Evolutionary conservation across 768 basidiomycete genomes (phyloP).

Genomic region (Suillus bovinus): DNA sequence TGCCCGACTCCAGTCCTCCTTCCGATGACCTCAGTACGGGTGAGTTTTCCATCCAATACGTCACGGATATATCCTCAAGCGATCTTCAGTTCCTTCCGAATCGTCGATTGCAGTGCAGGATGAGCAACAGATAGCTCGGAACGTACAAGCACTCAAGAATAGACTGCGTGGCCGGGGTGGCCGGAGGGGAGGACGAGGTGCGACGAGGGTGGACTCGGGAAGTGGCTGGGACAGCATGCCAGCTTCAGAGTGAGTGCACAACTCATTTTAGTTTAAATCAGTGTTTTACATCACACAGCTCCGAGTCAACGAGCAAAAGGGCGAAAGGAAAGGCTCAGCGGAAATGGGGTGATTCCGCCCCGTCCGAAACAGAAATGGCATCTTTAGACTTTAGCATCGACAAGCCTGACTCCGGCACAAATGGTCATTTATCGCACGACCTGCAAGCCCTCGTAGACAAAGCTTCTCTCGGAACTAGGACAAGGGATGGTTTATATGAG

Average conservation of each 20-base stretch:
- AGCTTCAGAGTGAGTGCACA: conserved; percentile 65
- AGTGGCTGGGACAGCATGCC: conserved; percentile 62
- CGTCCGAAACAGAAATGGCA: conserved; percentile 88
- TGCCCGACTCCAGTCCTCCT: conserved; percentile 45
- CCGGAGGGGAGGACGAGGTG: conserved; percentile 51
- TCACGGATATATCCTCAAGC: neutral
- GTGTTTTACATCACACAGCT: conserved; percentile 47
- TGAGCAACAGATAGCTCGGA: conserved; percentile 89
- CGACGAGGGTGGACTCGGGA: conserved; percentile 48
- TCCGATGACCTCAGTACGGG: conserved; percentile 62
- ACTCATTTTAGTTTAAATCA: neutral
- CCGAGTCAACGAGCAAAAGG: conserved; percentile 61
- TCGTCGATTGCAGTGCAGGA: conserved; percentile 58
- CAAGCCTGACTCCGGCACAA: conserved; percentile 41
- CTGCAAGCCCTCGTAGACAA: conserved; percentile 65
- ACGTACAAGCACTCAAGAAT: conserved; percentile 87
- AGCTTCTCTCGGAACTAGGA: conserved; percentile 75
- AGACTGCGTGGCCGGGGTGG: conserved; percentile 77
- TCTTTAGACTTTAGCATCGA: conserved; percentile 85
- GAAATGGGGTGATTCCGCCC: conserved; percentile 88
- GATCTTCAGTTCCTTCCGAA: conserved; percentile 44
- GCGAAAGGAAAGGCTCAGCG: conserved; percentile 71
- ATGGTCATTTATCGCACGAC: conserved; percentile 42
- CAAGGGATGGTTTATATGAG: conserved; percentile 70
- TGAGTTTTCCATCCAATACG: conserved; percentile 29